Evolutionary conservation across 352 stramenopile species (phyloP), one percentile per base, ranked within the genome.

Genomic region (Globisporangium paddicum): DNA sequence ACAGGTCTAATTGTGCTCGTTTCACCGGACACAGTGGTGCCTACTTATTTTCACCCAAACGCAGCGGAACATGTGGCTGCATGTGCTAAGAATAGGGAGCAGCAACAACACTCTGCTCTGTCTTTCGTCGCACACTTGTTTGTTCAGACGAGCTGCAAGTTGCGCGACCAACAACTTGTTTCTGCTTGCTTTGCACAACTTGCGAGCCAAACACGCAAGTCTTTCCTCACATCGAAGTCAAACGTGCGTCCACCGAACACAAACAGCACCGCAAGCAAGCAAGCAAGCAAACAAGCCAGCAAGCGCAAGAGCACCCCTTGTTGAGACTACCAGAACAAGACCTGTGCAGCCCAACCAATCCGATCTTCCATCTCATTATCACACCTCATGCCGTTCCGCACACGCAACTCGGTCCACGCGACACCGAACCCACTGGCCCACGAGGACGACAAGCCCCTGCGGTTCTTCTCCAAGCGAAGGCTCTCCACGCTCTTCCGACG

Each of bases 401-500:
- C 46, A 14, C 54, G 54, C 21, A 44, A 58, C 47, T 55, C 60
- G 18, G 38, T 67, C n/a, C 54, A 62, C 32, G 9, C 19, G 44
- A 16, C 28, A 23, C 30, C 54, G 28, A 10, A 32, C 21, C 32
- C 8, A 5, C 16, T 2, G 18, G 3, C 26, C n/a, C 11, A 41
- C 3, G 14, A 38, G 10, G 45, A 41, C 19, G n/a, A 42, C 32
- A 62, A 55, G 34, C 42, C 50, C 5, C 40, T 62, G 30, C 69
- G 66, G 45, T 87, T 87, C 68, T 83, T 87, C 64, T 60, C 45
- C 35, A 61, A 30, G 52, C 71, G 76, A 21, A 58, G 52, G 34
- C 70, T 85, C 51, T 75, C 75, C 26, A 72, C 65, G 34, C 71
- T 87, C 56, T 56, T 86, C 54, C 75, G 77, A 0, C 69, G 75